Evolutionary conservation across 2,329 filamentous ascomycete genomes (phyloP).

Genomic region (Aspergillus novoparasiticus): DNA sequence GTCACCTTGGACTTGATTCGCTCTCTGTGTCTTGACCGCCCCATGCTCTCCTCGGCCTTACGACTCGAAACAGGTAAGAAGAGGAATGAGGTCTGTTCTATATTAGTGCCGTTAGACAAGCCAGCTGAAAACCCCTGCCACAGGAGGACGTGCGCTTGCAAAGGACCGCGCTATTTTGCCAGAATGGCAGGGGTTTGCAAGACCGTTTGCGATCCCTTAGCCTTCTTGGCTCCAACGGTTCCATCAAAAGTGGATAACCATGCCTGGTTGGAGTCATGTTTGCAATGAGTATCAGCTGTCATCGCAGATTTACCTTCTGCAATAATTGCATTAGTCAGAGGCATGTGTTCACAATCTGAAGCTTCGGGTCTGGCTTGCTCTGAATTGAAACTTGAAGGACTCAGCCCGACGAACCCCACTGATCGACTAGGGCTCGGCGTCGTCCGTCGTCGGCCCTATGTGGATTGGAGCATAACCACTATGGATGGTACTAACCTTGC

Average conservation of each 20-base stretch:
- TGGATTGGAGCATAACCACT: conserved; percentile 7
- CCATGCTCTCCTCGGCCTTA: conserved; percentile 6
- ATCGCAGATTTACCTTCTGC: neutral
- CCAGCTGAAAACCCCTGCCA: conserved; percentile 10
- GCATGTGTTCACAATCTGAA: neutral
- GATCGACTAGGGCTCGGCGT: conserved; percentile 20
- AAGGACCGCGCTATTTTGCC: neutral
- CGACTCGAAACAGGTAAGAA: conserved; percentile 1
- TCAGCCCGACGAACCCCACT: conserved; percentile 17
- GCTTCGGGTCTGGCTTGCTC: neutral
- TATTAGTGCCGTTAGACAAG: neutral
- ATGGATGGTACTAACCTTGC: conserved; percentile 15
- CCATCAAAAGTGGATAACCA: neutral
- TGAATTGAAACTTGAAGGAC: conserved; percentile 4
- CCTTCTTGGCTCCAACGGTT: neutral
- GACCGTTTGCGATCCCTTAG: neutral
- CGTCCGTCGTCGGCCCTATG: conserved; percentile 17
- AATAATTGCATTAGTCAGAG: conserved; percentile 1
- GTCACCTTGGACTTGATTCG: neutral
- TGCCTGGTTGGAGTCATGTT: neutral
- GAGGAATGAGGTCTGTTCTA: neutral
- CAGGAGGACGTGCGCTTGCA: neutral
- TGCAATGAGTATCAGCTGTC: conserved; percentile 8
- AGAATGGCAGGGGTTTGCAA: neutral
- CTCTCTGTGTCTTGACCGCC: neutral